phyloP scores from a whole-genome alignment of 1,139 yeast species.

The Debaryomyces psychrophilus region DNA sequence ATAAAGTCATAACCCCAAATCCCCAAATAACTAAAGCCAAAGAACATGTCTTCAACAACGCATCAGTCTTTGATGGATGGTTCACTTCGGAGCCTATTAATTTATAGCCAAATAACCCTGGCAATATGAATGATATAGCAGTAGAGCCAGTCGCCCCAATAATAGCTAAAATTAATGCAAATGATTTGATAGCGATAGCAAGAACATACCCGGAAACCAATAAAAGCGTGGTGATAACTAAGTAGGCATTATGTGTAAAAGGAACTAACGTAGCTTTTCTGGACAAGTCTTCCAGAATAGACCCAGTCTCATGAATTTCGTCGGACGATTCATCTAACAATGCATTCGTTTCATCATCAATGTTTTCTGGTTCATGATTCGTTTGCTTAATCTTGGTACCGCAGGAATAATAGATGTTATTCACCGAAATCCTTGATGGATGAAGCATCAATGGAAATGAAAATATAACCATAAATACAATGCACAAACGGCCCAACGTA shows the following conservation, averaged over 20 bases:
- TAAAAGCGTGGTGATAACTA: slow-evolving; percentile 48
- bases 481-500: slow-evolving; percentile 69
- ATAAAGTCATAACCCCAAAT: slow-evolving; percentile 42
- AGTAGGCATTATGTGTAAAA: slow-evolving; percentile 52
- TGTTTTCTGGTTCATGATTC: slow-evolving; percentile 4
- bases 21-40: slow-evolving; percentile 46
- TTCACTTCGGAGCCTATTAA: slow-evolving; percentile 40
- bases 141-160: slow-evolving; percentile 69
- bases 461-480: slow-evolving; percentile 80
- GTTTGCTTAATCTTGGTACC: slow-evolving; percentile 9
- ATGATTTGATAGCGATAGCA: slow-evolving; percentile 52
- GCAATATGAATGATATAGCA: slow-evolving; percentile 58
- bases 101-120: slow-evolving; percentile 61
- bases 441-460: slow-evolving; percentile 93
- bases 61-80: slow-evolving; percentile 27
- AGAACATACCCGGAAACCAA: slow-evolving; percentile 46
- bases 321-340: slow-evolving; percentile 18
- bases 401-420: slow-evolving; percentile 69
- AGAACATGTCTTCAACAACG: slow-evolving; percentile 29
- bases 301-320: slow-evolving; percentile 5
- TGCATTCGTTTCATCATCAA: slow-evolving; percentile 15
- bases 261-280: slow-evolving; percentile 44
- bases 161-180: slow-evolving; percentile 57
- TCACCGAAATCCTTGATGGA: slow-evolving; percentile 85
- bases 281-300: slow-evolving; percentile 4